These are phyloP conservation scores for Fusarium zealandicum DNA, from an alignment of 2,329 filamentous ascomycete genomes.

Conservation along the genomic window DNA sequence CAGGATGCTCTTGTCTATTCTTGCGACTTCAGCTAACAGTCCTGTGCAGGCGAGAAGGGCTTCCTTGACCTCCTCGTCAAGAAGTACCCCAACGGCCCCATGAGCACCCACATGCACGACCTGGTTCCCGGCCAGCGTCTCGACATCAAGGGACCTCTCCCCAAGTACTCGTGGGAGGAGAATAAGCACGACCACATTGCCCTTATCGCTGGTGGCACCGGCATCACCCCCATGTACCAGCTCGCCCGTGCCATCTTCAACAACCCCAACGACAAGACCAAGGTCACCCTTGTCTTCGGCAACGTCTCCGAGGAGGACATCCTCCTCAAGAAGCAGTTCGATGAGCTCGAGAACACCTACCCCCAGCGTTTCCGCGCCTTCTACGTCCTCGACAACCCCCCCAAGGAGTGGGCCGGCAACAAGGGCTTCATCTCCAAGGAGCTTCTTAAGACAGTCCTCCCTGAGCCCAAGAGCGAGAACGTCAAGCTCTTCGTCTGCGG, in stretches of 20 bases:
- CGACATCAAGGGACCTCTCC: conserved; percentile 92
- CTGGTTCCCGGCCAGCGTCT: conserved; percentile 83
- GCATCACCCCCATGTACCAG: conserved; percentile 98
- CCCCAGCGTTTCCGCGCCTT: conserved; percentile 95
- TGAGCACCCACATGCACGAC: conserved; percentile 88
- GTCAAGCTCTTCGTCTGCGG: conserved; percentile 98
- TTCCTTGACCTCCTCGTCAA: conserved; percentile 91
- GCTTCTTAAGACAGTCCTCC: conserved; percentile 90
- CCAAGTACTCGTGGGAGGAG: conserved; percentile 86
- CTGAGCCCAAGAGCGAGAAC: conserved; percentile 89
- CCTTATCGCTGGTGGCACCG: conserved; percentile 91
- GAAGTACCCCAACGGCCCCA: conserved; percentile 86
- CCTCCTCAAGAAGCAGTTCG: conserved; percentile 83
- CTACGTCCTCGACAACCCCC: conserved; percentile 86
- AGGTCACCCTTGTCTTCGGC: conserved; percentile 93
- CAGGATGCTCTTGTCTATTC: background rate
- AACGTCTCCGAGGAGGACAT: conserved; percentile 93
- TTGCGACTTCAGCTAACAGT: conserved; percentile 13
- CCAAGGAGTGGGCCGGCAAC: conserved; percentile 78
- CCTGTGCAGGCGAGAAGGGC: conserved; percentile 70
- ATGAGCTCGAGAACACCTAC: conserved; percentile 91
- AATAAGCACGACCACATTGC: conserved; percentile 95
- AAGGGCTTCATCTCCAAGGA: conserved; percentile 90
- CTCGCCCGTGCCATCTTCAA: conserved; percentile 90
- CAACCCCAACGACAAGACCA: conserved; percentile 96